Evolutionary conservation across 306 rosid species (phyloP), one percentile per base, ranked within the genome.

Genomic region (Comarum palustre): DNA sequence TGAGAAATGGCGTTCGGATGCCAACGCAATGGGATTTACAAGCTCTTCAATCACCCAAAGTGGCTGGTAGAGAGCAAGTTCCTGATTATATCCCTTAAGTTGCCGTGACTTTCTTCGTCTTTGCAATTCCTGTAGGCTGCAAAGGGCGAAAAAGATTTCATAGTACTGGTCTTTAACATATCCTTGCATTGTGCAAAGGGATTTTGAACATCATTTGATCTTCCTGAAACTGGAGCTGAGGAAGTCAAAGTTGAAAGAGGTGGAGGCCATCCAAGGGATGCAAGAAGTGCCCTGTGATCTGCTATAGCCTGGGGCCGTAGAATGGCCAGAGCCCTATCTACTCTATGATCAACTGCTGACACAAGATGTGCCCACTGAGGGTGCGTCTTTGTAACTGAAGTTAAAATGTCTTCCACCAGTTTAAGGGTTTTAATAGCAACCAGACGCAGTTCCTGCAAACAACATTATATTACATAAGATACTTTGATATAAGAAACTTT

Each of bases 31-130:
- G 29, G 97, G 97, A 88, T 85, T 94, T 68, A 89, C 98, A 78
- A 91, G 95, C 88, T 91, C 98, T 87, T 91, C 98, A 80, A 94
- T 86, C 61, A 87, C 97, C 98, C 98, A 94, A 59, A 94, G 97
- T 39, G 98, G 95, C 71, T 91, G 98, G 55, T 76, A 84, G 57
- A 85, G 71, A 80, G 92, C 84, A 45, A 83, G 78, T 76, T 89
- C 84, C 74, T 75, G 62, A 73, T 75, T 82, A 74, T 77, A 86
- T 32, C 96, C 92, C 78, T 77, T 79, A 17, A 94, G 96, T 75
- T 94, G 97, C 77, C 98, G 87, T 54, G 74, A 78, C 81, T 94
- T 94, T 80, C 98, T 89, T 82, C 71, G 85, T 80, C 91, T 86
- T 75, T 89, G 98, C 78, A 94, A 82, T 78, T 89, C 95, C 73